Base-by-base conservation (phyloP, 257 asterid genomes). In the Salvia miltiorrhiza region DNA sequence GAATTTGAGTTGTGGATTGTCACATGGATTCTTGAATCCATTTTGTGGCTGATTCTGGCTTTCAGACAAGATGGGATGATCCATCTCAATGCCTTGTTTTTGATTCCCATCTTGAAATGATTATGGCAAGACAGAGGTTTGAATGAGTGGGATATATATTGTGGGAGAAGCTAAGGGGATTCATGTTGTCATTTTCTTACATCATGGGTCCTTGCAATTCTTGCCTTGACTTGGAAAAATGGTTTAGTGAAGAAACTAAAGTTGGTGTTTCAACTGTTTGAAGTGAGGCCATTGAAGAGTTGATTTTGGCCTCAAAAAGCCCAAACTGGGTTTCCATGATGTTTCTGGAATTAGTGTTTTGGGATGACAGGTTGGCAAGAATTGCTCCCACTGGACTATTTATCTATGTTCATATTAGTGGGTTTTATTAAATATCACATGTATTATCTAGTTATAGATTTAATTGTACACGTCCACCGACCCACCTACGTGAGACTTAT, bases 31-130 rank as follows among this genome's bases (percentile, higher is more conserved):
- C 60, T 80, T 57, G 75, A 13, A 39, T 75, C 77, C 7, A 40
- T 3, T 39, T 23, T 50, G 6, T 13, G 63, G 62, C 16, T 56
- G 41, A 44, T 26, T 26, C 48, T 49, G 23, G 65, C 37, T 28
- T 65, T 77, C 49, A 77, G 65, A 65, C 83, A 83, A 28, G 74
- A 70, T 0, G 79, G 79, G 4, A 70, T 40, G n/a, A 75, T 11
- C 72, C 69, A 41, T 67, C 48, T 59, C 69, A 76, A 63, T 40
- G 58, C 33, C 8, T 28, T 78, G 1, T 40, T 75, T 58, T 56
- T 77, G 53, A 75, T 21, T 0, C 67, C 70, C 75, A 63, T 69
- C 17, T 52, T 3, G n/a, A n/a, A n/a, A n/a, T n/a, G n/a, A n/a
- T 8, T 30, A 4, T 65, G 16, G 11, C 17, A 10, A 10, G 1